Conservation (phyloP, 2,329 filamentous ascomycete genomes). For the Gyromitra esculenta region DNA sequence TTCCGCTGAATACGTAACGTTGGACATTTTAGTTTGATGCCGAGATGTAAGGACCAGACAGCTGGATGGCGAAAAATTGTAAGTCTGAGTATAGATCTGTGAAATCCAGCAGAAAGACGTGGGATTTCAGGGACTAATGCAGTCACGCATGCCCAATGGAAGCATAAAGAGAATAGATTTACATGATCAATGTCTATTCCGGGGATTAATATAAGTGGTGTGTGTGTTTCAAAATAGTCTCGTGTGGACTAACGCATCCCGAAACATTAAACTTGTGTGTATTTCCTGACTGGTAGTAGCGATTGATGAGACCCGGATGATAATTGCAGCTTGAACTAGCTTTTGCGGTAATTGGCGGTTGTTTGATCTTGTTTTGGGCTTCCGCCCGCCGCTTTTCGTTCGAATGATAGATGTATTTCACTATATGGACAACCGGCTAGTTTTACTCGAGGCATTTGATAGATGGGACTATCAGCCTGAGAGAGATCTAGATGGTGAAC, state of each 20-base stretch:
- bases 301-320: background rate
- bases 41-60: background rate
- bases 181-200: constrained; percentile 11
- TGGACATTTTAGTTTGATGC: background rate
- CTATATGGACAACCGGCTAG: too few relatives aligned
- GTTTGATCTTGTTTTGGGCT: background rate
- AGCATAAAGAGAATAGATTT: constrained; percentile 20
- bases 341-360: background rate
- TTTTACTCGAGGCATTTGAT: too few relatives aligned
- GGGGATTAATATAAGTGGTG: background rate
- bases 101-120: background rate
- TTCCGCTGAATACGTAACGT: background rate
- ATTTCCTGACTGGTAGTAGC: background rate
- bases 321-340: background rate
- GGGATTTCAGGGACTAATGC: background rate
- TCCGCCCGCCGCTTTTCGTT: background rate
- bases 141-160: background rate
- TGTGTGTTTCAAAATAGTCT: constrained; percentile 1
- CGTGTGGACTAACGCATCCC: background rate
- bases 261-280: background rate
- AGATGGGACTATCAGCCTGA: too few relatives aligned
- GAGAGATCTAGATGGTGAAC: too few relatives aligned
- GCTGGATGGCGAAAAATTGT: background rate
- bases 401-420: background rate
- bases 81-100: background rate